Percentiles rank a stretch among this genome's conserved stretches.
These are phyloP conservation scores for Anisodus acutangulus DNA, from an alignment of 257 asterid species.

Conservation along the genomic window DNA sequence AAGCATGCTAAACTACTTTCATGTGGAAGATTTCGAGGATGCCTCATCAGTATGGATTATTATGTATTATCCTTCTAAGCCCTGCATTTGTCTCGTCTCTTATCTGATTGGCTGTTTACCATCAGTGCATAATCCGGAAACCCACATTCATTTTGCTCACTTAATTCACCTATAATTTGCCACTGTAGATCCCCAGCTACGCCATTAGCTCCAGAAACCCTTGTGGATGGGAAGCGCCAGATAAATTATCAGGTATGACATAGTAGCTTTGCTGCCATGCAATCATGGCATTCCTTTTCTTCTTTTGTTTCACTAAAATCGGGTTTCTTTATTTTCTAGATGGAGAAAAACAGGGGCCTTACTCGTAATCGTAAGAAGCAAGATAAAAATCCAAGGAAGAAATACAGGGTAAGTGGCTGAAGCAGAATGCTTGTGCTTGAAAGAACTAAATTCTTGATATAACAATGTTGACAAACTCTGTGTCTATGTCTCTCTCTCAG, in stretches of 20 bases:
- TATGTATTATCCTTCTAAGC: neutral
- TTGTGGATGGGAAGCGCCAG: conserved; percentile 77
- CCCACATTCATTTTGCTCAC: neutral
- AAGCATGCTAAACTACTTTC: neutral
- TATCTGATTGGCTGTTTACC: neutral
- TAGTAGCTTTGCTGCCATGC: neutral
- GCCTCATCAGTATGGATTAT: neutral
- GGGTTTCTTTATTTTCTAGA: conserved; percentile 47
- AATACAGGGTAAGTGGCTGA: conserved; percentile 64
- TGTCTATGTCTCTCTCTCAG: conserved; percentile 46
- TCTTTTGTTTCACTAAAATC: neutral
- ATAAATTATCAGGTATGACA: conserved; percentile 63
- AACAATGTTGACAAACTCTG: neutral
- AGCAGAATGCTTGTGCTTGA: neutral
- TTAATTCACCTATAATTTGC: conserved; percentile 23
- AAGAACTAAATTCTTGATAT: neutral
- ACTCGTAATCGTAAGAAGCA: conserved; percentile 86
- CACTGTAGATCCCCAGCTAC: conserved; percentile 55
- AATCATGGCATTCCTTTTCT: neutral
- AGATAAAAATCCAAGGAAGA: conserved; percentile 86
- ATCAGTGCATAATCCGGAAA: neutral
- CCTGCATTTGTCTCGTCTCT: neutral
- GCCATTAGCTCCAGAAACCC: conserved; percentile 52
- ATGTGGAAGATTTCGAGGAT: neutral
- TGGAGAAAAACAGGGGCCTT: conserved; percentile 86